Base-by-base conservation (phyloP, 345 rosid species). In the Camelina neglecta region DNA sequence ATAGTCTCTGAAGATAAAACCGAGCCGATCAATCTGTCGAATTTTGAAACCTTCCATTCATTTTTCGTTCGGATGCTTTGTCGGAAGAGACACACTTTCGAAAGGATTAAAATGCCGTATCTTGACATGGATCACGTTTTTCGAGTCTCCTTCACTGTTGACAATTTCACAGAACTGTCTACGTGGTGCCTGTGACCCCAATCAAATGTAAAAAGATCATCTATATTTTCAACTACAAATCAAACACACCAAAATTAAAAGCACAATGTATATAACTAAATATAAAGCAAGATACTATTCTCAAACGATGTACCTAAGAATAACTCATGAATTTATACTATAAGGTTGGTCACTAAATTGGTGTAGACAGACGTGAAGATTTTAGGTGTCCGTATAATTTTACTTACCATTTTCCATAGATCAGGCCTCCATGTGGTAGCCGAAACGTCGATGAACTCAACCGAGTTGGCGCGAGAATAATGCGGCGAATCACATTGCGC, bases 51-150 rank as follows among this genome's bases (percentile, higher is more conserved):
- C 49, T 13, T 44, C 15, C 49, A 13, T 44, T 44, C 49, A 44
- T 44, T 44, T 44, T 44, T 44, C 16, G 26, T 8, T 69, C 41
- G 38, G 39, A 48, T 64, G 59, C 60, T 64, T 18, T 71, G 78
- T 81, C 4, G 83, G 84, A 20, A 88, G 88, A 61, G 90, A 86
- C 39, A 87, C 93, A 44, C 86, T 92, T 75, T 94, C 97, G 61
- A 76, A 81, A 3, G 53, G 66, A 42, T 80, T 67, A 83, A 86
- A 94, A 13, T 84, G 83, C 79, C 97, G 81, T 49, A 94, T 81
- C 67, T 82, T 78, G 71, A 94, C 86, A 47, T 79, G 73, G 1
- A 94, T 65, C 50, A 69, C 71, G 11, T 48, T 36, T 4, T 69
- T 73, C 12, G 12, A 41, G 11, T 49, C 78, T 38, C 78, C 75